Evolutionary conservation across 2,329 filamentous ascomycete genomes (phyloP).

Genomic region (Pseudonectria buxi): DNA sequence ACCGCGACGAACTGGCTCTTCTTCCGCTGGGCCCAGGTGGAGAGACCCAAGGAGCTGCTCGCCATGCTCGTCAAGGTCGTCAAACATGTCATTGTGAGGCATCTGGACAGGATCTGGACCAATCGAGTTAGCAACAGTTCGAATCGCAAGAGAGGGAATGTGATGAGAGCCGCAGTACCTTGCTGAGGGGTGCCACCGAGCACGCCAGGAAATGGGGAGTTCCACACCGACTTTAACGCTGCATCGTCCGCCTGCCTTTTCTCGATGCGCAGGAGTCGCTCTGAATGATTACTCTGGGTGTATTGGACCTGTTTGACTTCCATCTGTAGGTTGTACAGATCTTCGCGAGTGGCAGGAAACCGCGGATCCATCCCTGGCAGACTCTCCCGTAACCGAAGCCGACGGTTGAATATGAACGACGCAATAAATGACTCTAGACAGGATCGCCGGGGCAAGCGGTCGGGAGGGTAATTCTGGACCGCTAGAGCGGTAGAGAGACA

Average conservation of each 20-base stretch:
- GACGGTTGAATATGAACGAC: constrained; percentile 1
- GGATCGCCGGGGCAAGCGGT: no score
- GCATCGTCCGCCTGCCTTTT: constrained; percentile 62
- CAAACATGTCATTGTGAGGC: constrained; percentile 76
- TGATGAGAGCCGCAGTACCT: constrained; percentile 48
- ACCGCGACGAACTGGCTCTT: constrained; percentile 76
- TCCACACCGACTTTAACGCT: constrained; percentile 80
- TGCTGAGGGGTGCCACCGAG: constrained; percentile 79
- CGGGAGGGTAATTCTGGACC: no score
- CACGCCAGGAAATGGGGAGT: constrained; percentile 84
- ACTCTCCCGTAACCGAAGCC: neutral
- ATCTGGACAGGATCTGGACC: constrained; percentile 68
- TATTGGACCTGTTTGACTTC: constrained; percentile 62
- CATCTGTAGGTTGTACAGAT: constrained; percentile 63
- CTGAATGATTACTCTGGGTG: constrained; percentile 55
- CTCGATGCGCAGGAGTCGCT: constrained; percentile 55
- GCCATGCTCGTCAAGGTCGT: constrained; percentile 81
- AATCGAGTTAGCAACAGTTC: constrained; percentile 13
- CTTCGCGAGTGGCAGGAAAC: constrained; percentile 53
- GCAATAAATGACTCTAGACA: no score
- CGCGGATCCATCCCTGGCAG: constrained; percentile 55
- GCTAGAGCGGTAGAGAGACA: no score
- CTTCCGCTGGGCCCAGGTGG: constrained; percentile 73
- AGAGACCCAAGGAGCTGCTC: constrained; percentile 74
- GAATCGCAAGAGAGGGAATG: neutral